Evolutionary conservation across 345 rosid species (phyloP), one percentile per base, ranked within the genome.

Genomic region (Conringia planisiliqua): DNA sequence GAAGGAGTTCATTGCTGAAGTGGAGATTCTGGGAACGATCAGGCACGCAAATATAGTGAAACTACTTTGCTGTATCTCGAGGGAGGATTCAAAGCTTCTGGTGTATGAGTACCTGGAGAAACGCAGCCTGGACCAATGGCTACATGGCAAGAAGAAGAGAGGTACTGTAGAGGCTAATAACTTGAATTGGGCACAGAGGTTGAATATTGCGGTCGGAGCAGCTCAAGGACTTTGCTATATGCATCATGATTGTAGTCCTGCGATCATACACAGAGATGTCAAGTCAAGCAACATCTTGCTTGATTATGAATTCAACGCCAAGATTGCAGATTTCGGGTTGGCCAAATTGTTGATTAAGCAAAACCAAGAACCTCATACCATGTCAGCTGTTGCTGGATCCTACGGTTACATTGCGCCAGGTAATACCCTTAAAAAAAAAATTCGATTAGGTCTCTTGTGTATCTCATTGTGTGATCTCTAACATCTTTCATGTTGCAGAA

Each of bases 321-420:
- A 81, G 71, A 87, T 94, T 24, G 96, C 98, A 0, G 99, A 95
- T 80, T 95, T 95, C 18, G 99, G 99, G 47, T 83, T 95, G 39
- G 99, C 98, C 8, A 95, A 88, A 79, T 56, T 87, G 65, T 72
- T 88, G 85, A 73, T 77, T 4, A 87, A 82, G 82, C 85, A 71
- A 65, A 56, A 77, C 63, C 90, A 89, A 54, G 85, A 84, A 48
- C 79, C 82, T 47, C 90, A 85, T 67, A 88, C 94, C 4, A 82
- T 95, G 93, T 95, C 99, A 7, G 76, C 86, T 27, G 88, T 95
- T 52, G 99, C 96, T n/a, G 99, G 99, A 57, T 89, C 99, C 7
- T 85, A 84, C 20, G 97, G 99, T 27, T 95, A 92, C 77, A 73
- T 92, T 35, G 97, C 97, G 30, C 99, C 99, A 29, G 99, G 99